Base-by-base conservation (phyloP, 1,284 basidiomycete species). In the Trametes versicolor region DNA sequence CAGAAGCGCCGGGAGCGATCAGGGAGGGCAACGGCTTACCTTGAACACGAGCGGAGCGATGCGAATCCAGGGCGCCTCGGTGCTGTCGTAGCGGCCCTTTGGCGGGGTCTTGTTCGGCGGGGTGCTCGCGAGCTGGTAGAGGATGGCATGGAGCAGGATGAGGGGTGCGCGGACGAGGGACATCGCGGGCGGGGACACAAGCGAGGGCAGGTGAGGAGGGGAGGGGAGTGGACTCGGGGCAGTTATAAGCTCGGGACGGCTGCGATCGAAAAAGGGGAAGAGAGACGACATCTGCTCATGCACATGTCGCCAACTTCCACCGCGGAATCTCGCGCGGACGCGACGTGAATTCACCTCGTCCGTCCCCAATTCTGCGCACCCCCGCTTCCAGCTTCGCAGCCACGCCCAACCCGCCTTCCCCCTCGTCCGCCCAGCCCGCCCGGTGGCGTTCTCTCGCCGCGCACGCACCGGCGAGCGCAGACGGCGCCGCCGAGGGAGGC, bases 21-120 rank as follows among this genome's bases (percentile, higher is more conserved):
- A 6, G 58, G n/a, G 29, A n/a, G 43, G 43, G 52, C 41, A 13
- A 57, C 8, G 57, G 43, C 54, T 27, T 67, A 85, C 87, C 76
- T 84, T 85, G 77, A 89, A 87, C 10, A 89, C 77, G 7, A 83
- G 67, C 3, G 87, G 86, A 0, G 86, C 88, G 32, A 89, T 84
- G 63, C 85, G 85, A 41, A 89, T 79, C 59, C 85, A 78, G 69
- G 80, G 83, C 47, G 81, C 76, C 70, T 85, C 83, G 19, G 86
- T 79, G 0, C 82, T 85, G 72, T 88, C 85, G 69, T 87, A 89
- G 4, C 87, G 78, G 12, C 78, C 79, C 60, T 85, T 87, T 43
- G 73, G 64, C 0, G 81, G 82, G 0, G 86, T 86, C 10, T 84
- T 85, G 72, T 89, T 87, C 0, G 88, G 88, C 0, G 88, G 85